Evolutionary conservation across 2,329 filamentous ascomycete genomes (phyloP).

Genomic region (Nectriaceae sp.): DNA sequence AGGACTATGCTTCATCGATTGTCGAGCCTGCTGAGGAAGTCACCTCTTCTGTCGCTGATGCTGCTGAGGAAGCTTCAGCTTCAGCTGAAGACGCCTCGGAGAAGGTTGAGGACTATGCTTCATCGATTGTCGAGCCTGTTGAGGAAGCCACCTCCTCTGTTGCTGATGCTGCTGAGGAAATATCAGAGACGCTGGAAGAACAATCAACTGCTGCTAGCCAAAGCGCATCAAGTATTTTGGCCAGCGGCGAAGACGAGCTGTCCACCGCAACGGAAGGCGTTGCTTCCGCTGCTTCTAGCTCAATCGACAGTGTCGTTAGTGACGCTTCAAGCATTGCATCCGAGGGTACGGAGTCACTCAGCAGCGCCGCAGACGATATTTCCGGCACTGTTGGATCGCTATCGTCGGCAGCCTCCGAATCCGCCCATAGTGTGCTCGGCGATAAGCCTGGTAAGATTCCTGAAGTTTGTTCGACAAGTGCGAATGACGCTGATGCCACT

Average conservation of each 20-base stretch:
- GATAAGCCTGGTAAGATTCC: slow-evolving; percentile 22
- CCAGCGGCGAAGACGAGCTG: slow-evolving; percentile 2
- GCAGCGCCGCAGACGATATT: slow-evolving; percentile 16
- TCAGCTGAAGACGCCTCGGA: slow-evolving; percentile 18
- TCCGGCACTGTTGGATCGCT: slow-evolving; percentile 16
- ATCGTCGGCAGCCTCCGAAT: slow-evolving; percentile 22
- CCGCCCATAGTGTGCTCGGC: slow-evolving; percentile 18
- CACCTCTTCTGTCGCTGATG: slow-evolving; percentile 22
- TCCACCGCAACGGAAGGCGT: slow-evolving; percentile 15
- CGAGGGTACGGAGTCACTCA: slow-evolving; percentile 14
- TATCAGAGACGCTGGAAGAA: slow-evolving; percentile 10
- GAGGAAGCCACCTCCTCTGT: slow-evolving; percentile 14
- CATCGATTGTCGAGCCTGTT: slow-evolving; percentile 17
- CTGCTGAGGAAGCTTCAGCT: slow-evolving; percentile 31
- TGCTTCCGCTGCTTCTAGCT: slow-evolving; percentile 13
- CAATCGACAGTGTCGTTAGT: slow-evolving; percentile 11
- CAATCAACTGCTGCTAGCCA: not conserved
- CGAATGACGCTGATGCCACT: slow-evolving; percentile 11
- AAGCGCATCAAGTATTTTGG: too few species aligned
- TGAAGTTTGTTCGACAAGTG: slow-evolving; percentile 20
- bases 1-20: not conserved
- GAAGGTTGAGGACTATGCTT: slow-evolving; percentile 21
- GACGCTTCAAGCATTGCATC: slow-evolving; percentile 18
- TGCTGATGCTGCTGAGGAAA: slow-evolving; percentile 7
- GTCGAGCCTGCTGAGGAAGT: not conserved